Base-by-base conservation (phyloP, 2,329 filamentous ascomycete species). In the Colletotrichum costaricense region DNA sequence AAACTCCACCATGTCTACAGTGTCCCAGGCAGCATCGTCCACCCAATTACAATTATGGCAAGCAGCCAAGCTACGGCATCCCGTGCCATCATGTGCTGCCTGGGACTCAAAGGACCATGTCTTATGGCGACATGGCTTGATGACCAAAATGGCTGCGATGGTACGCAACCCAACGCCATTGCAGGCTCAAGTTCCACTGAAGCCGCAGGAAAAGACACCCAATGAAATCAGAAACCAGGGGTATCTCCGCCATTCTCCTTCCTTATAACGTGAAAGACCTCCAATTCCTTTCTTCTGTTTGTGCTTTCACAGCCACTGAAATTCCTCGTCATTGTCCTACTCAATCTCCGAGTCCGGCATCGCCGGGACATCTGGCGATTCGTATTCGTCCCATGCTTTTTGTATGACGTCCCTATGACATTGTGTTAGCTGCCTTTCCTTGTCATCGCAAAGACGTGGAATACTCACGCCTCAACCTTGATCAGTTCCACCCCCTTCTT, bases 401-500 rank as follows among this genome's bases (percentile, higher is more conserved):
- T 87, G 83, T 28, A 82, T 77, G 14, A 67, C 75, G 3, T 76
- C 74, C 16, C 80, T 82, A 7, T 26, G 0, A 30, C 38, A 12
- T 38, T 30, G 6, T n/a, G 42, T 33, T 35, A 58, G 52, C 54
- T 26, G 3, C 19, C 4, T 11, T 30, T n/a, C 1, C 5, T 56
- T 30, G 1, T 35, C 46, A n/a, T 9, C 16, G 6, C 4, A 52
- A 19, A 14, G 24, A 11, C 56, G 14, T 3, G 2, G 14, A 14
- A 35, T 19, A 81, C 86, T 81, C 78, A 90, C 88, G 74, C 73
- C 12, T 80, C 78, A 1, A 79, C 80, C 76, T 85, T 84, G 2
- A 82, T 77, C 59, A 89, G 74, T 55, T 77, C 80, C 7, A 89
- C 77, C 1, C 82, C 83, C 79, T 84, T 85, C 74, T 82, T 82